These are phyloP conservation scores for Agaricales sp. DNA, from an alignment of 1,284 basidiomycete genomes.

Conservation along the genomic window DNA sequence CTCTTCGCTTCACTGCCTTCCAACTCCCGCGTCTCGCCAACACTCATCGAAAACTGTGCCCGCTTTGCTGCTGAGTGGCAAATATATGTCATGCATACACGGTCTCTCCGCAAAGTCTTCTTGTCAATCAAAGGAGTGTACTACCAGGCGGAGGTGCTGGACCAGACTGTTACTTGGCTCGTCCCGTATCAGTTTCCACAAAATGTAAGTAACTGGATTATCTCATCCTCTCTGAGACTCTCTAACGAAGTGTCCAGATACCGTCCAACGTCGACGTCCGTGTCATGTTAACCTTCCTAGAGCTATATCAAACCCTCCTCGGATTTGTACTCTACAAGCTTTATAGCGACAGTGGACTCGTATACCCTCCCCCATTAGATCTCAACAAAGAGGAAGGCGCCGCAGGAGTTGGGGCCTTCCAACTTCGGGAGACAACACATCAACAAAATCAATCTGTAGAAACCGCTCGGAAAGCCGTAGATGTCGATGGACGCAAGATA, in stretches of 20 bases:
- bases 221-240: neutral
- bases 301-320: constrained; percentile 94
- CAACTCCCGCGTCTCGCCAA: constrained; percentile 69
- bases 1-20: constrained; percentile 89
- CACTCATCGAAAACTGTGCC: constrained; percentile 86
- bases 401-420: constrained; percentile 87
- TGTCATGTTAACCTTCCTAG: constrained; percentile 97
- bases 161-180: constrained; percentile 92
- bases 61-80: constrained; percentile 91
- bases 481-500: constrained; percentile 45
- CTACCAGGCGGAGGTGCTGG: constrained; percentile 93
- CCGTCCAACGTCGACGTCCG: constrained; percentile 95
- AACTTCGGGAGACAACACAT: constrained; percentile 49
- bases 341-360: constrained; percentile 87
- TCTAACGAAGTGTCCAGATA: constrained; percentile 41
- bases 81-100: constrained; percentile 88
- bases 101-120: constrained; percentile 84
- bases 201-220: constrained; percentile 46
- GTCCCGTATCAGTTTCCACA: constrained; percentile 99
- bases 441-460: constrained; percentile 18
- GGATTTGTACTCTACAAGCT: constrained; percentile 97
- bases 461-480: constrained; percentile 31
- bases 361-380: constrained; percentile 93
- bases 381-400: constrained; percentile 76
- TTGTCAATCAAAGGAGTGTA: constrained; percentile 98